Evolutionary conservation across 2,329 filamentous ascomycete species (phyloP), one percentile per base, ranked within the genome.

Genomic region (Cladosporium sp.): DNA sequence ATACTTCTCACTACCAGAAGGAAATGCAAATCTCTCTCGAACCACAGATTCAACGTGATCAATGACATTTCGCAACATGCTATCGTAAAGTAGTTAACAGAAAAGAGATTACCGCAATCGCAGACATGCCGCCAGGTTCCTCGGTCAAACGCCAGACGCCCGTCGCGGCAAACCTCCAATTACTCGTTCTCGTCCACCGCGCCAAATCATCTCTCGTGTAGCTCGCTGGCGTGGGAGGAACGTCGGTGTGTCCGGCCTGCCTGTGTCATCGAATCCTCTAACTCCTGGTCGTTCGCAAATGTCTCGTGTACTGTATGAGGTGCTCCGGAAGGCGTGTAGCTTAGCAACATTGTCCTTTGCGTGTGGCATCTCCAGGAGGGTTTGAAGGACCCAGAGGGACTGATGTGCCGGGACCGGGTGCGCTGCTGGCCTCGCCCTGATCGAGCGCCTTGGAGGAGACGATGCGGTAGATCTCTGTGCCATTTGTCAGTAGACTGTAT

Each of bases 381-480:
- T 94, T 92, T 85, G 88, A 94, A 75, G 97, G 90, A 70, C 92
- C 90, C 76, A 98, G 91, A 58, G 85, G 82, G 78, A 91, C 92
- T 74, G 92, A 91, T 71, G 91, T 88, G 71, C 88, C 89, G 75
- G 95, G 90, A 71, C 71, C 71, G 43, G 91, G 90, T 76, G 91
- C 90, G 78, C 92, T 90, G 70, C 89, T 85, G 68, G 88, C 87
- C 74, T 97, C 93, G 76, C 91, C 92, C 76, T 91, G 91, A 78
- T 97, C 94, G 75, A 98, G 88, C 49, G 93, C 92, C 86, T 98
- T 98, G 87, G 91, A 95, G 65, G 94, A 98, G 70, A 99, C 95
- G 75, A 99, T 99, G 76, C 93, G 91, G 86, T 98, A 99, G 83
- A 99, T 99, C 86, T 99, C 95, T 39, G 10, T 32, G 26, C 11